Evolutionary conservation across 208 protist genomes (phyloP), one percentile per base, ranked within the genome.

Genomic region (Leishmania braziliensis): DNA sequence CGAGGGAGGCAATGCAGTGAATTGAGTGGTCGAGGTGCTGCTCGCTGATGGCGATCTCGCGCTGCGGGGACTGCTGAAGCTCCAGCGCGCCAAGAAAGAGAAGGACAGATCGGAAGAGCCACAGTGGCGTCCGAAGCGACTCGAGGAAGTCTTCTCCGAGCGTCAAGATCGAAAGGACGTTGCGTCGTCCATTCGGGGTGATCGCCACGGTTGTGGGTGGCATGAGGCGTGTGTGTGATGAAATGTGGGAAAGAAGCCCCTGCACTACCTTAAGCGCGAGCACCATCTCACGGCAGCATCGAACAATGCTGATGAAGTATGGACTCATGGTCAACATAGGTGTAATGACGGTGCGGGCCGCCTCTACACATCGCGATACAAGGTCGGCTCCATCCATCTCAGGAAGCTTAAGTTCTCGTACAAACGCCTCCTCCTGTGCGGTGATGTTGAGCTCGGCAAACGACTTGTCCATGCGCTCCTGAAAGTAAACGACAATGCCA

Each of bases 51-150:
- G 43, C 29, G 23, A 36, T 43, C 20, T 69, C 70, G 50, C 70
- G 68, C 5, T 69, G 16, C 43, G 43, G 60, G 36, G 65, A 60
- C 58, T 82, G 71, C 77, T 82, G 82, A 10, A 86, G 69, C 50
- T 82, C 56, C 36, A 86, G 72, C n/a, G 78, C 78, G 36, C 82
- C 82, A 29, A 86, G 82, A 62, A 86, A 80, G 48, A 86, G 66
- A 4, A 80, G 72, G 20, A 86, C 56, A 18, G 77, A 70, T 29
- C 73, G 71, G 53, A 83, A 82, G 65, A 83, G 82, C 82, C 82
- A 86, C 74, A 75, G 62, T 33, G 75, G 62, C 26, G 75, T 81
- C 33, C 71, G 81, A 62, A 85, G 76, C 9, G 48, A 23, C 33
- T 77, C 48, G 58, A 80, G 69, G 54, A 75, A 53, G 48, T 80